Percentiles rank a stretch among this genome's conserved stretches.
Evolutionary conservation across 2,329 filamentous ascomycete species (phyloP).

Genomic region (Sporothrix inflata): DNA sequence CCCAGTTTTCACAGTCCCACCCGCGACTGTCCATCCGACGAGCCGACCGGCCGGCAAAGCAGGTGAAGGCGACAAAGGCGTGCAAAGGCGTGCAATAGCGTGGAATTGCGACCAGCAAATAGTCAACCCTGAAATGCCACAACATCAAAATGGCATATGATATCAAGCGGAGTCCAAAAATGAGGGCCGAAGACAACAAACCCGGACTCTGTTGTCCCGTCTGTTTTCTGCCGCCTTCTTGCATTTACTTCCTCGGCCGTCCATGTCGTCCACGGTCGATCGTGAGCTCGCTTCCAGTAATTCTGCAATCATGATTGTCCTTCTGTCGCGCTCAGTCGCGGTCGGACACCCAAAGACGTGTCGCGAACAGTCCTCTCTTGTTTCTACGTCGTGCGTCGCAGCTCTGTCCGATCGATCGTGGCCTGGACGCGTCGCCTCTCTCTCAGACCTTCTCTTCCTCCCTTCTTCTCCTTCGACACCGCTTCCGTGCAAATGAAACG

Average conservation of each 20-base stretch:
- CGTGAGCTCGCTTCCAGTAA: background rate
- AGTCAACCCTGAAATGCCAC: too few relatives aligned
- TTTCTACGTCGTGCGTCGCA: background rate
- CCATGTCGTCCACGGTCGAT: background rate
- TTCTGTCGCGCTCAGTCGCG: background rate
- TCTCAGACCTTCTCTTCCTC: background rate
- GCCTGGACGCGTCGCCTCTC: background rate
- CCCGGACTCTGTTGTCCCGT: slow-evolving; percentile 16
- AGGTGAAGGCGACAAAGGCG: background rate
- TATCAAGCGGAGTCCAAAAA: background rate
- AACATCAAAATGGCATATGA: background rate
- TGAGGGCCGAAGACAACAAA: background rate
- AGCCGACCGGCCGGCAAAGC: slow-evolving; percentile 11
- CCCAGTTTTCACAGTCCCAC: background rate
- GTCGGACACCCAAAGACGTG: background rate
- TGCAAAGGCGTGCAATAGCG: too few relatives aligned
- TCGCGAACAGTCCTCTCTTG: background rate
- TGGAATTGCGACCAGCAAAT: background rate
- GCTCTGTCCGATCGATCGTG: background rate
- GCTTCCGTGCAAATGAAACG: slow-evolving; percentile 20
- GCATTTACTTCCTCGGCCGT: background rate
- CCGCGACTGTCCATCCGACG: background rate
- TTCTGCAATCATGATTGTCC: background rate
- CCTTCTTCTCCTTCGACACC: background rate
- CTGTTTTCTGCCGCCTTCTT: background rate